Conservation (phyloP, 345 rosid species). For the Murraya paniculata region DNA sequence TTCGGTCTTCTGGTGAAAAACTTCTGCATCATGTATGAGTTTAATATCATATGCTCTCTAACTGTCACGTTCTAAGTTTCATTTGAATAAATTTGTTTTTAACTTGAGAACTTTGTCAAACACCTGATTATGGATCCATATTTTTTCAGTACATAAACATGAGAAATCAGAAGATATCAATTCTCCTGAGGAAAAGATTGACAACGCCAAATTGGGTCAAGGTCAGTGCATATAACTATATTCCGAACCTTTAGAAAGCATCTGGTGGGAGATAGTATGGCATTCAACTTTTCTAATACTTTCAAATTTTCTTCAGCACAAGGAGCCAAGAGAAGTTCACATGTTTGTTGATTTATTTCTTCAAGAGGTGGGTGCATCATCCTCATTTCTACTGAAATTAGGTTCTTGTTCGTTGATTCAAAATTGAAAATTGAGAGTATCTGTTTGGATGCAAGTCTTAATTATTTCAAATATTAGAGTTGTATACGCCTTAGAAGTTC, state of each 20-base stretch:
- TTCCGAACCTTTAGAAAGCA: conserved; percentile 3
- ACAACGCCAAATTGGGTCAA: conserved; percentile 97
- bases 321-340: conserved; percentile 99
- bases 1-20: conserved; percentile 78
- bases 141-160: conserved; percentile 65
- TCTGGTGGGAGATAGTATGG: conserved; percentile 9
- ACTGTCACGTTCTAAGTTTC: background rate
- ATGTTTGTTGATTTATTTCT: conserved; percentile 94
- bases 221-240: conserved; percentile 43
- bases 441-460: conserved; percentile 1
- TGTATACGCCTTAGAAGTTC: background rate
- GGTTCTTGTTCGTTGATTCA: background rate
- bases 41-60: background rate
- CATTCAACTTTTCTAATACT: conserved; percentile 19
- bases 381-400: background rate
- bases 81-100: background rate
- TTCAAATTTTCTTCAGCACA: conserved; percentile 66
- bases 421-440: background rate
- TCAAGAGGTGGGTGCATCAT: conserved; percentile 64
- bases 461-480: background rate
- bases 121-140: conserved; percentile 5
- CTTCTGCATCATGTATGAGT: conserved; percentile 74
- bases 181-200: conserved; percentile 87
- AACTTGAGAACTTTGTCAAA: conserved; percentile 13
- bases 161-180: conserved; percentile 80